Base-by-base conservation (phyloP, 805 yeast species). In the Jamesozyma piceae region DNA sequence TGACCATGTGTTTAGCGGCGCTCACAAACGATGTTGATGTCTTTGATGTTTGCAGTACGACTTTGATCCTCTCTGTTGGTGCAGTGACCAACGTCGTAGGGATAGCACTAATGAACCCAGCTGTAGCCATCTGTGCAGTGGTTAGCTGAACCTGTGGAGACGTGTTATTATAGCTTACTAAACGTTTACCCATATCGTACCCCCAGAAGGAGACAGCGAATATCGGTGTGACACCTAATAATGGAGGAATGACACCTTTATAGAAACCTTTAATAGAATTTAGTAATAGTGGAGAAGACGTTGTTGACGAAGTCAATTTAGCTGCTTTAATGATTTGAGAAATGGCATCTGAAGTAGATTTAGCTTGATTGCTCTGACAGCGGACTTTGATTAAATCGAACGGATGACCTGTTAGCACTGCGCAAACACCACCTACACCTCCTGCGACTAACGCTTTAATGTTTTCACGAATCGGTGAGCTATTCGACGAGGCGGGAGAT, bases 201-300 rank as follows among this genome's bases (percentile, higher is more conserved):
- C 97, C 97, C 97, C 98, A 90, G 68, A 90, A 90, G 2, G 95
- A 83, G 20, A 92, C 92, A 2, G 97, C 97, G 69, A 92, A 92
- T 85, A 90, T 92, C 24, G 98, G 98, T 0, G 97, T 92, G 19
- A 90, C 97, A 20, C 98, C 98, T n/a, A 85, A 60, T 41, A 90
- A 67, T 3, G 98, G 98, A 13, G 97, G 95, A 11, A 84, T 71
- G 27, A 92, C 97, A 45, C 98, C 98, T 57, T 95, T 72, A 65
- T 90, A 90, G 50, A 90, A 77, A 1, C 97, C 97, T 21, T 70
- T 50, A 15, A 58, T 35, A 10, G 52, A 43, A 33, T 50, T 56
- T 10, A 42, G 15, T 5, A 46, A 21, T 20, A 48, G 5, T 3
- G 50, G 36, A 9, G 58, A 58, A 3, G 40, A 38, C 10, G 28